Base-by-base conservation (phyloP, 225 moss, liverwort and hornwort genomes). In the Sphagnum tenellum region DNA sequence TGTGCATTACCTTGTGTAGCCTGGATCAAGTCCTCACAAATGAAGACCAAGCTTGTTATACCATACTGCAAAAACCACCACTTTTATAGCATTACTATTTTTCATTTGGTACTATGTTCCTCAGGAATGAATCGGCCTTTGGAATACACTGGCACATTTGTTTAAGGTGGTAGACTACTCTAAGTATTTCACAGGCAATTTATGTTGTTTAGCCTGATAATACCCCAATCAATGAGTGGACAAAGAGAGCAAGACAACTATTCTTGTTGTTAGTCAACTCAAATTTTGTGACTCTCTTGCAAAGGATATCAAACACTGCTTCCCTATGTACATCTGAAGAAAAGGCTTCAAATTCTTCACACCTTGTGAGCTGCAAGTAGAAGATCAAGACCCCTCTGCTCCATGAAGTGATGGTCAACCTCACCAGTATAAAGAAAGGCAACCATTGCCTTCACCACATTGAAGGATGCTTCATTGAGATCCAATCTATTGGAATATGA, bases 291-390 rank as follows among this genome's bases (percentile, higher is more conserved):
- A 29, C 29, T 29, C 29, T 1, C 29, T 29, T 29, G 1, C 29
- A 29, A 29, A 29, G 29, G 29, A 29, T 29, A 29, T 29, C 29
- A 29, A 29, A 29, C 29, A 1, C 29, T 29, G 29, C 29, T 29
- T 29, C 29, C 29, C 29, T 29, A 29, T 29, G 29, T 29, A 29
- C 29, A 29, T 29, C 3, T 6, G 7, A 52, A 9, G 52, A 52
- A 29, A 29, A 29, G 29, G 29, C 29, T 29, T 29, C 29, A 29
- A 29, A 29, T 29, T 29, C 29, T 29, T 29, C 29, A 29, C 29
- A 92, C 95, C 92, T 85, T 96, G 63, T 96, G 95, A 69, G 95
- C 89, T 64, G 92, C 84, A 71, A 78, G 68, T 48, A 82, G 74
- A 56, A 96, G 84, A 78, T 96, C 95, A 62, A 92, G 86, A 8